Evolutionary conservation across 1,284 basidiomycete genomes (phyloP), one percentile per base, ranked within the genome.

Genomic region (Coniophora puteana): DNA sequence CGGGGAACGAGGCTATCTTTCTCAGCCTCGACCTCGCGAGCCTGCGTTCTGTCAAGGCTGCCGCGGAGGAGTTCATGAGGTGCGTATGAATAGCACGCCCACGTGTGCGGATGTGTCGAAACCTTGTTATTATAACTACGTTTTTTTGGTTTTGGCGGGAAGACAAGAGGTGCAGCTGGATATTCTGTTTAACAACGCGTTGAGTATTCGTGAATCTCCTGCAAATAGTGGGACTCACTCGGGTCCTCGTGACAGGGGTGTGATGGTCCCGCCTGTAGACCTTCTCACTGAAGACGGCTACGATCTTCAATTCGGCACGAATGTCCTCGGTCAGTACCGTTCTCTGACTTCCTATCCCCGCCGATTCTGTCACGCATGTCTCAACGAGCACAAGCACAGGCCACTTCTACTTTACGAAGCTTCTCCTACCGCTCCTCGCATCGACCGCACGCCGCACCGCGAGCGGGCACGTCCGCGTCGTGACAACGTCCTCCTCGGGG

Each of bases 221-320:
- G n/a, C n/a, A n/a, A n/a, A n/a, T n/a, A 18, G 30, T 12, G 29
- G 25, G 14, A n/a, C 14, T 20, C 62, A 4, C 28, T 14, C 23
- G 16, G 14, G 20, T 37, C 14, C 3, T 58, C 76, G n/a, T 65
- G 18, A n/a, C 22, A 79, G 76, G 0, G 79, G 78, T 5, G 66
- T 82, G 18, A 78, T 82, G 77, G 52, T 55, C 0, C 59, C 62
- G 3, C 71, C 72, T 0, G 26, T 59, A 1, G 65, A 68, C 8
- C 45, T 53, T 31, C 48, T 67, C 37, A 80, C 79, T 0, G 55
- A 53, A 11, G 71, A 80, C 32, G 74, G 73, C 2, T 77, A 74
- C 45, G 74, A 80, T 36, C 54, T 79, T 13, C 77, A 79, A 47
- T 78, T 76, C 39, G 79, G 77, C 3, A 77, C 74, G 6, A 81